Evolutionary conservation across 768 basidiomycete species (phyloP), one percentile per base, ranked within the genome.

Genomic region (Naganishia onofrii): DNA sequence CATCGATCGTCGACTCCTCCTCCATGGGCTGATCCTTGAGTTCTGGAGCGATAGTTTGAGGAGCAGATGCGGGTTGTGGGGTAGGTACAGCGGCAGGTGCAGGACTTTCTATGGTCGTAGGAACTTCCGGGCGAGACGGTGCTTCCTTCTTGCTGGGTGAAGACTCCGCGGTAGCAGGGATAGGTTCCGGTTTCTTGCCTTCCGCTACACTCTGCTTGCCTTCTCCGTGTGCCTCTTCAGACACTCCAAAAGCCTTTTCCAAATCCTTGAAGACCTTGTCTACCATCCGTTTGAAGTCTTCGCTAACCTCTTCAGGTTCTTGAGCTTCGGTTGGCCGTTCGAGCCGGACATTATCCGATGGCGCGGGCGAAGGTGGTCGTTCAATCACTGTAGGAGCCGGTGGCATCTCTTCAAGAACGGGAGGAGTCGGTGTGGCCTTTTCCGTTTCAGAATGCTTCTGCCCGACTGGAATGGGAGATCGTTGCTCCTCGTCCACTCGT

Each of bases 211-310:
- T 58, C 57, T 34, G 32, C 21, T 38, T 34, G 15, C 34, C 57
- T n/a, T 23, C 31, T 26, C 5, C 42, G 10, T 9, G 9, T 9
- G 23, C 60, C 38, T 29, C 60, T 8, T 2, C 38, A 6, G 36
- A 3, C 7, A 63, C 60, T 29, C 60, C 60, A 29, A 63, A 63
- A 23, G 38, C 60, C 23, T 63, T 63, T 44, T 63, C 60, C 60
- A 63, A 29, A 6, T 63, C 38, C 60, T 44, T 63, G 60, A 63
- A 63, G 3, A 63, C 60, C 60, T 63, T 42, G 38, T 63, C 60
- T 4, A 63, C 60, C 60, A 63, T 63, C 42, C 42, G 38, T 42
- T 44, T 63, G 21, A 63, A 63, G 9, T 63, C 60, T 9, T 63
- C 60, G 60, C 60, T 63, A 5, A 63, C 60, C 12, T 63, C 23